Evolutionary conservation across 306 rosid species (phyloP).

Genomic region (Pyrus communis): DNA sequence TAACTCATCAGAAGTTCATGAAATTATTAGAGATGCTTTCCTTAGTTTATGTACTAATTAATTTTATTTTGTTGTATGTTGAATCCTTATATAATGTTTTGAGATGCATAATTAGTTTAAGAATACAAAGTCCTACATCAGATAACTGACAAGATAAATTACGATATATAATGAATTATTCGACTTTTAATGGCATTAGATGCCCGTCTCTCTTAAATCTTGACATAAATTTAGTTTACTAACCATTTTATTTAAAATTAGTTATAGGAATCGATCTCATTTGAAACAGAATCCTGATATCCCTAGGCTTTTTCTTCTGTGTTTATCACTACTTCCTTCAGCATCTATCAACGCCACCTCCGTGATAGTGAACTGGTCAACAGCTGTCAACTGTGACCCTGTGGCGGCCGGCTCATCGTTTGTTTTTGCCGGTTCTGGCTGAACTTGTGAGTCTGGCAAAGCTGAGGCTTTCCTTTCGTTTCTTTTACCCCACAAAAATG

Average conservation of each 20-base stretch:
- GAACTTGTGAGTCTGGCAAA: slow-evolving; percentile 1
- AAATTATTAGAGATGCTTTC: slow-evolving; percentile 26
- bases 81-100: too few species aligned
- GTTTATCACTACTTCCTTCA: background rate
- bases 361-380: background rate
- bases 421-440: slow-evolving; percentile 4
- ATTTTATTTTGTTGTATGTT: background rate
- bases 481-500: slow-evolving; percentile 52
- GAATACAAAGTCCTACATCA: too few species aligned
- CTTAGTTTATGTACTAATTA: slow-evolving; percentile 3
- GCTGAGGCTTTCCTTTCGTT: slow-evolving; percentile 10
- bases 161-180: too few species aligned
- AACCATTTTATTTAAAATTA: too few species aligned
- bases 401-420: background rate
- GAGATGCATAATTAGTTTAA: background rate
- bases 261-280: too few species aligned
- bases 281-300: too few species aligned
- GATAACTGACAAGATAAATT: too few species aligned
- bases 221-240: too few species aligned
- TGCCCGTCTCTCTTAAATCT: too few species aligned
- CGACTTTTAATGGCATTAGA: too few species aligned
- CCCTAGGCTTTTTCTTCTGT: background rate
- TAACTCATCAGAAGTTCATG: slow-evolving; percentile 31
- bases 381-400: slow-evolving; percentile 12
- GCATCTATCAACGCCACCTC: background rate